A percentile compares a stretch with the other conserved stretches of the same genome.
These are phyloP conservation scores for Grosmannia serpens DNA, from an alignment of 2,329 filamentous ascomycete species.

Conservation along the genomic window DNA sequence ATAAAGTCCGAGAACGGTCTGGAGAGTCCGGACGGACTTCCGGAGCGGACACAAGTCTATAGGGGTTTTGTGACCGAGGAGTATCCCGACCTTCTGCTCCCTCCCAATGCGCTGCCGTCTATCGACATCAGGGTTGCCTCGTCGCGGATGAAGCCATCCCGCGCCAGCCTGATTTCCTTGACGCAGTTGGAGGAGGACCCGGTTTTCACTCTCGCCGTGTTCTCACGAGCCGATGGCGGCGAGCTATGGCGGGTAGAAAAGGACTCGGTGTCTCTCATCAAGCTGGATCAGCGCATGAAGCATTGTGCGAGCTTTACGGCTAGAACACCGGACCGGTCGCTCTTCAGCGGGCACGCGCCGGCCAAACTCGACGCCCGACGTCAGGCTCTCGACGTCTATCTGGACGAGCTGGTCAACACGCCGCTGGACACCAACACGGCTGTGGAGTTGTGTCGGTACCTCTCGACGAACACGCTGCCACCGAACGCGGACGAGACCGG, in stretches of 20 bases:
- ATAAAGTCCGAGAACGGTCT: slow-evolving; percentile 15
- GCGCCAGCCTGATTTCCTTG: slow-evolving; percentile 70
- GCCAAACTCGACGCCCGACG: slow-evolving; percentile 85
- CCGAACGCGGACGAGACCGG: slow-evolving; percentile 48
- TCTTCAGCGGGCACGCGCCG: slow-evolving; percentile 88
- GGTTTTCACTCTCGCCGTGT: slow-evolving; percentile 82
- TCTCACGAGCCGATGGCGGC: slow-evolving; percentile 60
- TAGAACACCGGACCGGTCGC: slow-evolving; percentile 67
- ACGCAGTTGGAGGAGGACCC: slow-evolving; percentile 81
- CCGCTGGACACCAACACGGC: slow-evolving; percentile 68
- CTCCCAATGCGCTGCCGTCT: slow-evolving; percentile 78
- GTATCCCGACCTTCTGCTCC: slow-evolving; percentile 72
- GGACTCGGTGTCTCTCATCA: slow-evolving; percentile 67
- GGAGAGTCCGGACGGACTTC: slow-evolving; percentile 21
- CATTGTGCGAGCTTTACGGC: slow-evolving; percentile 60
- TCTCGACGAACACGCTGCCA: slow-evolving; percentile 57
- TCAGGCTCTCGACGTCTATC: slow-evolving; percentile 68
- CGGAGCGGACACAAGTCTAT: slow-evolving; percentile 45
- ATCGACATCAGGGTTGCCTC: slow-evolving; percentile 83
- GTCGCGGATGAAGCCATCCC: slow-evolving; percentile 85
- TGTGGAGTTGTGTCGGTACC: slow-evolving; percentile 72
- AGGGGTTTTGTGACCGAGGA: slow-evolving; percentile 74
- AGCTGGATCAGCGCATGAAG: slow-evolving; percentile 72
- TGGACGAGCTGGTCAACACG: slow-evolving; percentile 75
- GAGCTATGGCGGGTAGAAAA: slow-evolving; percentile 96